These are phyloP conservation scores for Pythium monospermum DNA, from an alignment of 352 stramenopile species.

Conservation along the genomic window DNA sequence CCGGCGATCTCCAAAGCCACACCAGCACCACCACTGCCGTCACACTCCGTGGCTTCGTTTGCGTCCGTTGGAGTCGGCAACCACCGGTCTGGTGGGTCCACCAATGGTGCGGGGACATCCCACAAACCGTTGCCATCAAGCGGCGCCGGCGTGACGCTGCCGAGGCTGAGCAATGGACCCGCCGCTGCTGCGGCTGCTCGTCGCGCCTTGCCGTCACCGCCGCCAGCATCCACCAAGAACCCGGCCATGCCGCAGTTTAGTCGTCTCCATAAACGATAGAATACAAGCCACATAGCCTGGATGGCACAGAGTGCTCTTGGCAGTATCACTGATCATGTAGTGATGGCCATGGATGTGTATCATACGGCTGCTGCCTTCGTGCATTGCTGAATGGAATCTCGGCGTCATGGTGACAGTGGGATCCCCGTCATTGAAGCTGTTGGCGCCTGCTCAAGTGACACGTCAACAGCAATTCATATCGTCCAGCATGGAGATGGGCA, in stretches of 20 bases:
- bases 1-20: constrained; percentile 16
- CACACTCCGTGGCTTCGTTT: background rate
- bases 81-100: constrained; percentile 1
- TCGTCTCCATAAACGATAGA: constrained; percentile 55
- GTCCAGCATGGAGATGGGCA: too few species aligned
- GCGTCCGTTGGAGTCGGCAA: background rate
- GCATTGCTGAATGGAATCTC: too few species aligned
- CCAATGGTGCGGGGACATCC: background rate
- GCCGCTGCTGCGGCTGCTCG: background rate
- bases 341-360: too few species aligned
- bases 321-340: too few species aligned
- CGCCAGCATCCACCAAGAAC: constrained; percentile 30
- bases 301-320: too few species aligned
- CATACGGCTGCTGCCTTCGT: too few species aligned
- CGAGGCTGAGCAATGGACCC: constrained; percentile 15
- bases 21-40: background rate
- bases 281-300: too few species aligned
- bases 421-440: too few species aligned
- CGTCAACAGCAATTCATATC: too few species aligned
- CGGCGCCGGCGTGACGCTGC: constrained; percentile 24
- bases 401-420: too few species aligned
- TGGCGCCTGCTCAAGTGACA: too few species aligned
- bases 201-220: constrained; percentile 32
- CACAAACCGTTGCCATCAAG: background rate
- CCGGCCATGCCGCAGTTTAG: constrained; percentile 51